phyloP scores from a whole-genome alignment of 257 asterid species.

The Nyctanthes arbortristis region DNA sequence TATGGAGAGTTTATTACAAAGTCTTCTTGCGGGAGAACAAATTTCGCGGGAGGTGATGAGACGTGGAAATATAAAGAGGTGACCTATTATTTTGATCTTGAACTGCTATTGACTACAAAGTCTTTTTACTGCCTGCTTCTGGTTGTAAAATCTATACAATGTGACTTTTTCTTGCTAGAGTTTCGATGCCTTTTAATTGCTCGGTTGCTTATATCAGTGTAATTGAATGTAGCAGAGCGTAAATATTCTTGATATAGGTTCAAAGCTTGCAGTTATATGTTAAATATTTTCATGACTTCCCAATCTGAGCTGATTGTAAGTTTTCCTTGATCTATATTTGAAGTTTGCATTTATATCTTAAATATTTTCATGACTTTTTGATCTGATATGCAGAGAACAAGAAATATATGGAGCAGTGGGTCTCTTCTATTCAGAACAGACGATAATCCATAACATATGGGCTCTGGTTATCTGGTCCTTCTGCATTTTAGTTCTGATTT shows the following conservation, averaged over 20 bases:
- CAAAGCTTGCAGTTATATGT: neutral
- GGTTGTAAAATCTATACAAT: too few species aligned
- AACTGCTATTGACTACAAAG: neutral
- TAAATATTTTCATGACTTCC: neutral
- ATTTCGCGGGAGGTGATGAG: too few species aligned
- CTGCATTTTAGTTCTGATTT: slow-evolving; percentile 12
- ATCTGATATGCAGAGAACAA: slow-evolving; percentile 37
- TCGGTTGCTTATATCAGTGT: neutral
- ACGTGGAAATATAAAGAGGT: neutral
- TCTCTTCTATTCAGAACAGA: slow-evolving; percentile 35
- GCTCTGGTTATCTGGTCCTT: slow-evolving; percentile 13
- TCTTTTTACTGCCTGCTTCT: neutral
- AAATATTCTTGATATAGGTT: neutral
- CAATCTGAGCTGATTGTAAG: neutral
- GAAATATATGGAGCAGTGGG: slow-evolving; percentile 50
- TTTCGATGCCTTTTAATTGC: neutral
- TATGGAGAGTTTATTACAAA: too few species aligned
- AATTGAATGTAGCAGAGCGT: neutral
- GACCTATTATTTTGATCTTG: neutral
- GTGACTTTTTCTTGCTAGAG: neutral
- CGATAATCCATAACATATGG: slow-evolving; percentile 4
- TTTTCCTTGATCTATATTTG: neutral
- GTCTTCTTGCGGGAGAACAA: too few species aligned
- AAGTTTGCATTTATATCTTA: neutral
- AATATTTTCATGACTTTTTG: neutral